Evolutionary conservation across 345 rosid species (phyloP), one percentile per base, ranked within the genome.

Genomic region (Acer campestre): DNA sequence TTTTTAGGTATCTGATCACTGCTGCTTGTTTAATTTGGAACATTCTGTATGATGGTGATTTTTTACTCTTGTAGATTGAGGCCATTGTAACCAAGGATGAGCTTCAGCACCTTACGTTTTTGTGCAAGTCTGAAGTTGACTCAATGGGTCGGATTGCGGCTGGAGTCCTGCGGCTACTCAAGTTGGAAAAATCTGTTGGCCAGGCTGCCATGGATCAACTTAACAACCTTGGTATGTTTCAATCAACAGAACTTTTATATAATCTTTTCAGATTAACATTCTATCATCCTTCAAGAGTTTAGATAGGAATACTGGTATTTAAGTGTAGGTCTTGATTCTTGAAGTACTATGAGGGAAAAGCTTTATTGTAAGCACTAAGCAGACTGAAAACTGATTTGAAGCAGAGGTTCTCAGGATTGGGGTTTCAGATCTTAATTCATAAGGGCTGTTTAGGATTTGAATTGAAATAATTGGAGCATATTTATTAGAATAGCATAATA

Each of bases 111-210:
- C 94, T 96, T 77, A 84, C 86, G 42, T 76, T 79, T 70, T 84
- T 93, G 85, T 90, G 93, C 91, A 89, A 94, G 79, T 92, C 98
- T 58, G 99, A 96, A 85, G 90, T 87, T 78, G 92, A 94, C 76
- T 93, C 98, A 1, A 89, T 92, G 95, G 99, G 98, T 79, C 88
- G 98, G 75, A 88, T 94, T 78, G 85, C 91, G 58, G 99, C 98
- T 61, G 97, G 97, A 65, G 77, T 96, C 78, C 85, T 96, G 83
- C 88, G 92, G 78, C 81, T 96, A 75, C 90, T 96, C 81, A 94
- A 91, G 86, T 89, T 96, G 74, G 99, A 96, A 80, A 83, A 74
- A 51, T 87, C 98, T 7, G 79, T 96, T 66, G 99, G 99, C 68
- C 94, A 86, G 77, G 85, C 89, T 18, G 83, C 97, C 80, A 84